Conservation (phyloP, 176 grass and related monocot genomes). For the Cocos nucifera region DNA sequence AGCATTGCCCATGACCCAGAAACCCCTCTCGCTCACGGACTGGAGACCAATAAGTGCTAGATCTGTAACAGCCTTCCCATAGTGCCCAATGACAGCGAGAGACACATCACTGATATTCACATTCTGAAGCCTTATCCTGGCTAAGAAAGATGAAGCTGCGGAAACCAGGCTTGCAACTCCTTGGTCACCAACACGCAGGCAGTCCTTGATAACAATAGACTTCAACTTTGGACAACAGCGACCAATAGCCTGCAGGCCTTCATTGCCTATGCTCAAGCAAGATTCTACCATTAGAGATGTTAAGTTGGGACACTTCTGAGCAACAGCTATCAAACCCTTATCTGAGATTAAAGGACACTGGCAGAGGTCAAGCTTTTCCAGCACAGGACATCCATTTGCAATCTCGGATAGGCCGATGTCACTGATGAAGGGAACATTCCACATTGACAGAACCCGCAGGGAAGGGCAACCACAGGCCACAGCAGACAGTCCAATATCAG, state of each 20-base stretch:
- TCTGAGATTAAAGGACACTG: conserved; percentile 65
- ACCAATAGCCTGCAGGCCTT: conserved; percentile 51
- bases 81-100: conserved; percentile 72
- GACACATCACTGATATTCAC: conserved; percentile 72
- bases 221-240: conserved; percentile 53
- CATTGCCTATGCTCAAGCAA: conserved; percentile 51
- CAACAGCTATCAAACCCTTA: conserved; percentile 50
- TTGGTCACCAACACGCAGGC: conserved; percentile 49
- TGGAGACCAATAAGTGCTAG: conserved; percentile 50
- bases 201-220: conserved; percentile 70
- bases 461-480: conserved; percentile 45
- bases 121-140: conserved; percentile 60
- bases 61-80: conserved; percentile 60
- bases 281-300: conserved; percentile 42
- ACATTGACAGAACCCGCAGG: conserved; percentile 50
- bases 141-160: conserved; percentile 35
- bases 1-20: conserved; percentile 97
- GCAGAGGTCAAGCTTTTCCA: conserved; percentile 68
- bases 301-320: conserved; percentile 57
- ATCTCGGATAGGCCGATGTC: conserved; percentile 62
- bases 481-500: conserved; percentile 60
- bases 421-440: conserved; percentile 54
- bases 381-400: conserved; percentile 52
- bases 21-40: conserved; percentile 65
- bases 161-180: conserved; percentile 65